Evolutionary conservation across 73 alveolate genomes (phyloP).

Genomic region (Tetrahymena malaccensis): DNA sequence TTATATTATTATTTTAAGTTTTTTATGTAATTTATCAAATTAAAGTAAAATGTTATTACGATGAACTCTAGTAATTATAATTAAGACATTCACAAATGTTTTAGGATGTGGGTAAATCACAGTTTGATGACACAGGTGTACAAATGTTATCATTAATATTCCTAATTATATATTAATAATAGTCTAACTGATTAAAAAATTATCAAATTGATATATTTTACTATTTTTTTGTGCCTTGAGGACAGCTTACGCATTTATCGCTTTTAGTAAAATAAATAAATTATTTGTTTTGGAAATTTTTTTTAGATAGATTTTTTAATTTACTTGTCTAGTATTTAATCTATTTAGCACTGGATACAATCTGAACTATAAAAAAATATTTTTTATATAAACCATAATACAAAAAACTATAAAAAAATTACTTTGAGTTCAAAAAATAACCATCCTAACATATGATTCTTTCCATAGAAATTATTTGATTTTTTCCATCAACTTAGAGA

Average conservation of each 20-base stretch:
- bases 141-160: not conserved
- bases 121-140: not conserved
- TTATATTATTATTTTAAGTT: not conserved
- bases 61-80: too few relatives aligned
- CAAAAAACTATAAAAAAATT: too few relatives aligned
- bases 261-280: not conserved
- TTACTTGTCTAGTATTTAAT: not conserved
- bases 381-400: too few relatives aligned
- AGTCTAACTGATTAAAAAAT: not conserved
- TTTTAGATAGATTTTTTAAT: too few relatives aligned
- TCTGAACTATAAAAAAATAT: not conserved
- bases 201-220: not conserved
- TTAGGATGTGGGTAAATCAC: not conserved
- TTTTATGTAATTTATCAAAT: not conserved
- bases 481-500: too few relatives aligned
- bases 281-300: too few relatives aligned
- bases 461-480: not conserved
- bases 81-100: not conserved
- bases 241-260: not conserved
- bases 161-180: not conserved
- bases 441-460: not conserved
- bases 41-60: too few relatives aligned
- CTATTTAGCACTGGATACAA: not conserved
- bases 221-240: not conserved
- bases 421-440: not conserved